These are phyloP conservation scores for Paramecium primaurelia DNA, from an alignment of 73 alveolate genomes.

Conservation along the genomic window DNA sequence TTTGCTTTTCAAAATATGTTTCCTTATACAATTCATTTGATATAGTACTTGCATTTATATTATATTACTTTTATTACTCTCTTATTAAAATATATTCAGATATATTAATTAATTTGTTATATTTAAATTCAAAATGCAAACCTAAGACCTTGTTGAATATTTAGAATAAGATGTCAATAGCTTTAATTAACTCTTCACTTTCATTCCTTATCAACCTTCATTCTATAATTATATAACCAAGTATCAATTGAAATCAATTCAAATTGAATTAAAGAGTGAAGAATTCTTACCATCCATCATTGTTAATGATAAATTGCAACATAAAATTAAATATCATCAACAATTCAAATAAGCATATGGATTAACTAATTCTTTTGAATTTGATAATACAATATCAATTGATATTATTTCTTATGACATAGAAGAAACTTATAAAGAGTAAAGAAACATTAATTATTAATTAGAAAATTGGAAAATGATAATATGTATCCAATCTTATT, in stretches of 20 bases:
- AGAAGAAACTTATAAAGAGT: slow-evolving; percentile 23
- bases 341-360: slow-evolving; percentile 30
- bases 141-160: not conserved
- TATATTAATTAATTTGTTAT: not conserved
- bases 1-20: slow-evolving; percentile 7
- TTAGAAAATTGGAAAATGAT: slow-evolving; percentile 36
- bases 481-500: not conserved
- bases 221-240: not conserved
- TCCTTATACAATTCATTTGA: slow-evolving; percentile 1
- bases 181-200: not conserved
- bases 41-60: not conserved
- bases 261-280: slow-evolving; percentile 6
- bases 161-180: not conserved
- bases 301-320: not conserved
- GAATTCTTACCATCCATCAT: not conserved
- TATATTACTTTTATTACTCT: not conserved
- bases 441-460: not conserved
- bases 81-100: not conserved
- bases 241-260: not conserved
- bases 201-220: slow-evolving; percentile 14
- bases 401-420: slow-evolving; percentile 17
- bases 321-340: not conserved
- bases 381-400: not conserved
- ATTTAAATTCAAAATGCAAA: slow-evolving; percentile 9
- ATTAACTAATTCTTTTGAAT: not conserved